phyloP scores from a whole-genome alignment of 2,329 filamentous ascomycete genomes.

The Arthrinium puccinioides region DNA sequence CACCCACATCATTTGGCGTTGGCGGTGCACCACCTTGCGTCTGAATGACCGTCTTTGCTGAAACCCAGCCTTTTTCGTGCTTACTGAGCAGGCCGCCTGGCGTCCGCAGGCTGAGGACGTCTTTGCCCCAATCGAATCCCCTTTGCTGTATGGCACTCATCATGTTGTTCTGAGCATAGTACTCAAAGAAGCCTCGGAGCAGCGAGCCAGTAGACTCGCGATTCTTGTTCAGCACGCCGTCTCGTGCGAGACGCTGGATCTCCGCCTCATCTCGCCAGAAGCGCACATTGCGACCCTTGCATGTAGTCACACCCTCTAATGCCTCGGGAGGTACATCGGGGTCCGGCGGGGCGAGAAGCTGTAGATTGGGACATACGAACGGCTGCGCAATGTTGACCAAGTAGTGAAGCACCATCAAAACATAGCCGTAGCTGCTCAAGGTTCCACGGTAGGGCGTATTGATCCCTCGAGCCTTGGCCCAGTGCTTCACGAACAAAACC shows the following conservation, averaged over 20 bases:
- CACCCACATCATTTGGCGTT: constrained; percentile 10
- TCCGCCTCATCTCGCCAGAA: constrained; percentile 73
- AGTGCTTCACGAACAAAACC: constrained; percentile 82
- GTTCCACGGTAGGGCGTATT: constrained; percentile 84
- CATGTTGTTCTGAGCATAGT: constrained; percentile 60
- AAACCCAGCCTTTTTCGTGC: constrained; percentile 75
- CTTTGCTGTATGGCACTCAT: constrained; percentile 43
- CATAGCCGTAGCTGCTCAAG: constrained; percentile 83
- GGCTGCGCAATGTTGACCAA: constrained; percentile 75
- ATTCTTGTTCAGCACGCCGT: constrained; percentile 60
- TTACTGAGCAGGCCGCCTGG: constrained; percentile 65
- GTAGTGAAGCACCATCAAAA: constrained; percentile 87
- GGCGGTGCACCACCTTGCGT: constrained; percentile 28
- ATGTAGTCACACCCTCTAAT: constrained; percentile 33
- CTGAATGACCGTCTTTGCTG: constrained; percentile 65
- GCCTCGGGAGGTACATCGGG: constrained; percentile 28
- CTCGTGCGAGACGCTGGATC: constrained; percentile 53
- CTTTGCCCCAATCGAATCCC: constrained; percentile 72
- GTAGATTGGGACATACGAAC: constrained; percentile 79
- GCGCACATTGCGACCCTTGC: constrained; percentile 61
- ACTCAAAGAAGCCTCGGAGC: constrained; percentile 80
- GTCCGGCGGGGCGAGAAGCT: constrained; percentile 40
- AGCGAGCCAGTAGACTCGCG: constrained; percentile 62
- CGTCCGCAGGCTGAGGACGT: constrained; percentile 72
- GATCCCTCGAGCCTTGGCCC: constrained; percentile 79